Evolutionary conservation across 179 eudicot species (phyloP).

Genomic region (Beta macrorhiza): DNA sequence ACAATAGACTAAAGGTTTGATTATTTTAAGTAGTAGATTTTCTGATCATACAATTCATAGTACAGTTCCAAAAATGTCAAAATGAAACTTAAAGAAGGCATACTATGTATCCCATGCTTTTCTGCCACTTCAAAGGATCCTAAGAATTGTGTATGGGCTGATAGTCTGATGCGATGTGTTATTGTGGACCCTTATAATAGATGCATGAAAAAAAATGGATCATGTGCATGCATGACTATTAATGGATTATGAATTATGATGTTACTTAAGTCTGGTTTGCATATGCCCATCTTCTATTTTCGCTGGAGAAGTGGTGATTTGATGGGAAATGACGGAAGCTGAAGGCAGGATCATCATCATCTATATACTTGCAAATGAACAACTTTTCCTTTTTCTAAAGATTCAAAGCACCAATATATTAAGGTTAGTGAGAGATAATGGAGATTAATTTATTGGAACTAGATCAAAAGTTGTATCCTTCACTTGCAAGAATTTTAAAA

Average conservation of each 20-base stretch:
- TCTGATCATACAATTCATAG: too few species aligned
- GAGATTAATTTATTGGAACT: background rate
- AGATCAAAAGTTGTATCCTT: slow-evolving; percentile 2
- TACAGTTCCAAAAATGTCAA: background rate
- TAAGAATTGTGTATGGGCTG: background rate
- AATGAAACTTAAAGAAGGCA: background rate
- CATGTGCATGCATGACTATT: background rate
- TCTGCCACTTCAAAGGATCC: background rate
- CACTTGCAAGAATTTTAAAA: background rate
- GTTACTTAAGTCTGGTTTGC: background rate
- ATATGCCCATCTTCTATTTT: background rate
- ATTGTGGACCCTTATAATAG: background rate
- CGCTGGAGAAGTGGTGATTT: background rate
- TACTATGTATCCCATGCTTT: background rate
- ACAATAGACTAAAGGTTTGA: too few species aligned
- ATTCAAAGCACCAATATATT: background rate
- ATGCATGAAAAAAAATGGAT: background rate
- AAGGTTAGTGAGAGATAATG: background rate
- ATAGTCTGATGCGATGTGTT: background rate
- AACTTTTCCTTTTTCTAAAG: background rate
- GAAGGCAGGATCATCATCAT: background rate
- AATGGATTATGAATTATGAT: background rate
- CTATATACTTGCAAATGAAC: background rate
- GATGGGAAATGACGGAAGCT: background rate
- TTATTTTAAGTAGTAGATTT: too few species aligned